These are phyloP conservation scores for Cardiospermum halicacabum DNA, from an alignment of 345 rosid species.

Conservation along the genomic window DNA sequence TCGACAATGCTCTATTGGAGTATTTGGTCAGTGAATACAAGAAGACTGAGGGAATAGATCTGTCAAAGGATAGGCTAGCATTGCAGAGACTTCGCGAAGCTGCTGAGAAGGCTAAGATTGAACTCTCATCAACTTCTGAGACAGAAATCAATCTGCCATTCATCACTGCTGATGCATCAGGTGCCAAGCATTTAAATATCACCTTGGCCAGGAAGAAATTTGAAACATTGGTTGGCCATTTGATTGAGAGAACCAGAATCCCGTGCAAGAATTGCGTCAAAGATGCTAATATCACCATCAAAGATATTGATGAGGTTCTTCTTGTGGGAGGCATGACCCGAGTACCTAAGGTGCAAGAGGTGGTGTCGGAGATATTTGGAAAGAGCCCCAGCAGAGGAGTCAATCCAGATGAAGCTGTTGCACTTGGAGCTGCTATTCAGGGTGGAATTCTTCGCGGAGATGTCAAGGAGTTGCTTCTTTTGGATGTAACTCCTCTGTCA, in stretches of 20 bases:
- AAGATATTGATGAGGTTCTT: conserved; percentile 78
- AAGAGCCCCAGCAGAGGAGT: conserved; percentile 86
- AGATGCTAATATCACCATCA: conserved; percentile 67
- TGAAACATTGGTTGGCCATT: conserved; percentile 52
- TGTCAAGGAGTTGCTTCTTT: conserved; percentile 78
- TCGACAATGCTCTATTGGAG: conserved; percentile 73
- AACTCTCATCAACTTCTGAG: conserved; percentile 79
- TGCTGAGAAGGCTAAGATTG: conserved; percentile 87
- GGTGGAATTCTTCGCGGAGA: conserved; percentile 94
- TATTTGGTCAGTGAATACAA: conserved; percentile 76
- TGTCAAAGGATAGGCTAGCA: conserved; percentile 73
- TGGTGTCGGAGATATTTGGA: conserved; percentile 73
- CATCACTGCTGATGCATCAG: conserved; percentile 79
- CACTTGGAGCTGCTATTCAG: conserved; percentile 89
- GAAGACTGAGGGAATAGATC: conserved; percentile 67
- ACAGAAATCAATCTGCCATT: conserved; percentile 85
- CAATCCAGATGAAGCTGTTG: conserved; percentile 89
- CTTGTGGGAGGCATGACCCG: conserved; percentile 96
- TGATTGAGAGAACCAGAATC: conserved; percentile 67
- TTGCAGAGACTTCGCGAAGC: conserved; percentile 92
- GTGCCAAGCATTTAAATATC: conserved; percentile 83
- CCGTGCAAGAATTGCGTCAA: conserved; percentile 81
- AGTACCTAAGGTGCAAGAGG: conserved; percentile 86
- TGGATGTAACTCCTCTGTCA: conserved; percentile 87
- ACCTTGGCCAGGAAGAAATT: conserved; percentile 74